phyloP scores from a whole-genome alignment of 2,329 filamentous ascomycete genomes.

The Claviceps capensis region DNA sequence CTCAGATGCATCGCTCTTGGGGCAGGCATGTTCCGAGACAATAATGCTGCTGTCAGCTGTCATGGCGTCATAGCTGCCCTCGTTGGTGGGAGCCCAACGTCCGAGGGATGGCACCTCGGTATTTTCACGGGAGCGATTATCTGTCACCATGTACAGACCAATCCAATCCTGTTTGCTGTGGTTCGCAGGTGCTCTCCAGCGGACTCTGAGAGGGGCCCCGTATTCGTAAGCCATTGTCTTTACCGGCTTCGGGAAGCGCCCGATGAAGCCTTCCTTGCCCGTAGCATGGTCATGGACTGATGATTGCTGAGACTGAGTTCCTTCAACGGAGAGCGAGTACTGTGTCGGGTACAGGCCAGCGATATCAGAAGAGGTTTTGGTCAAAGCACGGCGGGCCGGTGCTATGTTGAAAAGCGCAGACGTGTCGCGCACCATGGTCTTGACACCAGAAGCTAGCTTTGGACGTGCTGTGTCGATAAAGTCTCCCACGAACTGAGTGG shows the following conservation, averaged over 20 bases:
- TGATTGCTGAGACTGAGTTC: constrained; percentile 39
- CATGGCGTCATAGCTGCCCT: constrained; percentile 60
- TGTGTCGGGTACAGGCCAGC: constrained; percentile 66
- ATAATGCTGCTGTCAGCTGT: constrained; percentile 67
- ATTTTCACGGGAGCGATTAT: constrained; percentile 74
- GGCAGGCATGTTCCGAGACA: constrained; percentile 47
- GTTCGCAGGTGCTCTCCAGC: constrained; percentile 77
- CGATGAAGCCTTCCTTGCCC: constrained; percentile 60
- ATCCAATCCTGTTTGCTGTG: constrained; percentile 93
- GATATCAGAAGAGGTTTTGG: constrained; percentile 63
- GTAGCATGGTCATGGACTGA: constrained; percentile 45
- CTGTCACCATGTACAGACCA: constrained; percentile 87
- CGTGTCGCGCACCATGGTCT: constrained; percentile 77
- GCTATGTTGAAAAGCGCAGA: constrained; percentile 80
- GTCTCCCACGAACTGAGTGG: constrained; percentile 80
- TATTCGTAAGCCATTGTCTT: constrained; percentile 77
- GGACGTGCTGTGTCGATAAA: constrained; percentile 75
- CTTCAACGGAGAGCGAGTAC: constrained; percentile 65
- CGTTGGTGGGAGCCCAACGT: constrained; percentile 74
- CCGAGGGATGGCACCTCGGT: constrained; percentile 78
- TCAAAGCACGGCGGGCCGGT: constrained; percentile 73
- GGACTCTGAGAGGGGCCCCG: constrained; percentile 76
- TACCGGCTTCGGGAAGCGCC: constrained; percentile 53
- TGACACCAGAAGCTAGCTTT: constrained; percentile 75
- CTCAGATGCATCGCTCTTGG: constrained; percentile 36